A percentile compares a stretch with the other conserved stretches of the same genome.
phyloP scores from a whole-genome alignment of 208 protist species.

The Leishmania mexicana region DNA sequence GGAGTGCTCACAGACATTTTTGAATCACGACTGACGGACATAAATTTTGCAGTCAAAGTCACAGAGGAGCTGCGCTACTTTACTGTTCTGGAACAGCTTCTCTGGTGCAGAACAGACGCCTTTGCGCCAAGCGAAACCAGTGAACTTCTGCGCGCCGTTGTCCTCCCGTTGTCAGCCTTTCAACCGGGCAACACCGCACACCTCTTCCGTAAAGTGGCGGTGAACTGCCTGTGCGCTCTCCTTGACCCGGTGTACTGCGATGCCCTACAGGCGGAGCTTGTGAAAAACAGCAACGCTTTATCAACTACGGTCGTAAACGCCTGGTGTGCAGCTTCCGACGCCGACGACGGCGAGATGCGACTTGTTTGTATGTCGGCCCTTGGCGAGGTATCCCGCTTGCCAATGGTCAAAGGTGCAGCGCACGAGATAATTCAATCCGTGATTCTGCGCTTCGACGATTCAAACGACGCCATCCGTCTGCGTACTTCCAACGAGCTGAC shows the following conservation, averaged over 20 bases:
- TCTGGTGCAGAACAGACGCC: conserved; percentile 42
- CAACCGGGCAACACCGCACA: conserved; percentile 66
- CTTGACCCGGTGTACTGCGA: conserved; percentile 33
- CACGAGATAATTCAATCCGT: conserved; percentile 78
- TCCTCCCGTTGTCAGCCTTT: conserved; percentile 70
- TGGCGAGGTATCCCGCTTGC: conserved; percentile 50
- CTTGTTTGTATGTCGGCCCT: conserved; percentile 74
- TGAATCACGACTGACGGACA: conserved; percentile 54
- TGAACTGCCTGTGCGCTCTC: conserved; percentile 79
- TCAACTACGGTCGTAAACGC: conserved; percentile 47
- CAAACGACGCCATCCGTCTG: conserved; percentile 66
- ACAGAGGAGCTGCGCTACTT: conserved; percentile 83
- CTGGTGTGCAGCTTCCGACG: conserved; percentile 81
- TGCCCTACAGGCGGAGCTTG: conserved; percentile 28
- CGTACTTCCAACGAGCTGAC: conserved; percentile 49
- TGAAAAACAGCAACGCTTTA: conserved; percentile 41
- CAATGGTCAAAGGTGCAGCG: conserved; percentile 54
- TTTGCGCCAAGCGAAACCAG: conserved; percentile 49
- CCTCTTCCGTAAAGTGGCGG: conserved; percentile 86
- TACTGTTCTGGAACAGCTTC: conserved; percentile 68
- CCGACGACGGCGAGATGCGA: conserved; percentile 87
- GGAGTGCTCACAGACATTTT: conserved; percentile 64
- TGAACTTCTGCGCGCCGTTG: conserved; percentile 64
- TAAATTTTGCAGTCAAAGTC: conserved; percentile 77
- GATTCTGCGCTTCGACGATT: conserved; percentile 83